A percentile compares a stretch with the other conserved stretches of the same genome.
These are phyloP conservation scores for Aspergillus vadensis DNA, from an alignment of 2,329 filamentous ascomycete genomes.

Conservation along the genomic window DNA sequence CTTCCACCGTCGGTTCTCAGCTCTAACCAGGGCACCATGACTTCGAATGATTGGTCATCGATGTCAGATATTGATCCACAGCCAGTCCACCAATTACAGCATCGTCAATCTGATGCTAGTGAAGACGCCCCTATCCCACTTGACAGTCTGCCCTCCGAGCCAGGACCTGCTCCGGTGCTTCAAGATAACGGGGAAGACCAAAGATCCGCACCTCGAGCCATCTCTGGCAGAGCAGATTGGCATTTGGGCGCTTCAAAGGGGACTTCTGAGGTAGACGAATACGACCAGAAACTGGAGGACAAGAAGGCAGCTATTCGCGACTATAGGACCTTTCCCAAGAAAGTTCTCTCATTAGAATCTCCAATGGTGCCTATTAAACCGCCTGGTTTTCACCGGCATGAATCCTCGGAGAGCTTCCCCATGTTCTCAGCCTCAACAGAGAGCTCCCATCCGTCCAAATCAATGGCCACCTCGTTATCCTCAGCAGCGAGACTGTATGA, in stretches of 20 bases:
- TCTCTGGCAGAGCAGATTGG: slow-evolving; percentile 43
- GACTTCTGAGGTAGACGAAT: slow-evolving; percentile 40
- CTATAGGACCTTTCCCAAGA: slow-evolving; percentile 54
- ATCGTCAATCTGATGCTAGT: slow-evolving; percentile 28
- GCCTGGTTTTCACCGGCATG: slow-evolving; percentile 51
- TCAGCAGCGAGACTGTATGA: slow-evolving; percentile 33
- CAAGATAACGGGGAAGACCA: slow-evolving; percentile 33
- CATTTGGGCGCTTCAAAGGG: slow-evolving; percentile 32
- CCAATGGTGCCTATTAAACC: slow-evolving; percentile 32
- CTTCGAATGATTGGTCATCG: slow-evolving; percentile 32
- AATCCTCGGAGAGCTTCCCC: slow-evolving; percentile 63
- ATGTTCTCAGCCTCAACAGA: slow-evolving; percentile 66
- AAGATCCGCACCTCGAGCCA: slow-evolving; percentile 45
- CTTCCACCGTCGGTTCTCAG: slow-evolving; percentile 48
- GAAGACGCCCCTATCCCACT: slow-evolving; percentile 25
- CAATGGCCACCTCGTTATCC: slow-evolving; percentile 54
- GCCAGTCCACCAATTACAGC: slow-evolving; percentile 21
- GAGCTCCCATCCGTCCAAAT: slow-evolving; percentile 56
- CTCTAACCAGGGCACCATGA: slow-evolving; percentile 34
- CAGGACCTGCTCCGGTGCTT: slow-evolving; percentile 24
- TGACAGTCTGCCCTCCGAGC: slow-evolving; percentile 27
- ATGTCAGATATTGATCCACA: slow-evolving; percentile 31
- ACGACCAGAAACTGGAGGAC: slow-evolving; percentile 44
- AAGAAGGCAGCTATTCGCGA: slow-evolving; percentile 48
- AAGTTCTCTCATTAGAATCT: slow-evolving; percentile 52